Base-by-base conservation (phyloP, 2,329 filamentous ascomycete species). In the Penicillium sumatraense region DNA sequence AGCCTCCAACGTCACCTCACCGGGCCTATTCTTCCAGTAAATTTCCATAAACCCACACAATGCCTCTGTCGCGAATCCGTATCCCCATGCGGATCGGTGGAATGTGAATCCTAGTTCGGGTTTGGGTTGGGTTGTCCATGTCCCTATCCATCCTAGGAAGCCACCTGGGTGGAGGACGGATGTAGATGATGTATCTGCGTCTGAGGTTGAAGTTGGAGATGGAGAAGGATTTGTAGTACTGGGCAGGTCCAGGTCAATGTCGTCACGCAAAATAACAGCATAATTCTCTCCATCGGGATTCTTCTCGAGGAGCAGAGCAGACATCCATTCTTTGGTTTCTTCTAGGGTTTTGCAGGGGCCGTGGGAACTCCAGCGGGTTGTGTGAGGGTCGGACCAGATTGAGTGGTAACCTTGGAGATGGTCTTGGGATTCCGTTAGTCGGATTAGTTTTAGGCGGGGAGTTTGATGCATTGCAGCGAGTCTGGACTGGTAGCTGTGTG, bases 321-420 rank as follows among this genome's bases (percentile, higher is more conserved):
- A 56, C 56, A 63, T 56, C 59, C 61, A 60, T n/a, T 56, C 47
- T 20, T 31, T 42, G 10, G 55, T 60, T 8, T 45, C 51, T 13
- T 60, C 47, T 4, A 62, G 8, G 3, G 51, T 57, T 9, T 49
- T 29, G 46, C 61, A 62, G 8, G 26, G 24, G 2, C 59, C 57
- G 21, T 62, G 57, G 6, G 59, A 38, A 40, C 57, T 60, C 59
- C 61, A 63, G 40, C 56, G 49, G 4, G 61, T 62, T n/a, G 57
- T 52, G 20, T 54, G 9, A 3, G 56, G 56, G 14, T 63, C 59
- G 18, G 57, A 60, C 57, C 59, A 59, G 31, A 63, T 57, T 5
- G 51, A 47, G 14, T 60, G 54, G 41, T 60, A 63, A 2, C 55
- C 61, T 14, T 38, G 33, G 16, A 50, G 36, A 36, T 63, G 61